Percentiles rank a stretch among this genome's conserved stretches.
These are phyloP conservation scores for Ceratocystis diversiconidia DNA, from an alignment of 2,329 filamentous ascomycete genomes.

Conservation along the genomic window DNA sequence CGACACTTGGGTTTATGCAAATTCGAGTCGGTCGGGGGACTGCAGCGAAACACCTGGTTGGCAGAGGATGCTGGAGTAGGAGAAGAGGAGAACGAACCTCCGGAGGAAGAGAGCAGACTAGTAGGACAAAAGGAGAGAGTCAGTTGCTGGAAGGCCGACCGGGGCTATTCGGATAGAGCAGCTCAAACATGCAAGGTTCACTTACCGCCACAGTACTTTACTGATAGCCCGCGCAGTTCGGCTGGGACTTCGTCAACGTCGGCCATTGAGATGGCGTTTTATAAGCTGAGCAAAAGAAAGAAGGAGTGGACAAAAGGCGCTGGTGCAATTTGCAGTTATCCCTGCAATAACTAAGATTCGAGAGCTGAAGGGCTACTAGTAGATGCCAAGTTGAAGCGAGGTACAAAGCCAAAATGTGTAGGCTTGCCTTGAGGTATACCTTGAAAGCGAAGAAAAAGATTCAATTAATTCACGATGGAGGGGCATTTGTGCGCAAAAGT, in stretches of 20 bases:
- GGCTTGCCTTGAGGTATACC: too few relatives aligned
- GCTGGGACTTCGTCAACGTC: constrained; percentile 15
- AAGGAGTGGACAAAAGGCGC: not conserved
- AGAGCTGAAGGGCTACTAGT: too few relatives aligned
- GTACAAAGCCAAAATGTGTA: too few relatives aligned
- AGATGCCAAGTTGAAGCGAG: too few relatives aligned
- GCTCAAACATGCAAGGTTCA: constrained; percentile 14
- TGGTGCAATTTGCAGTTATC: not conserved
- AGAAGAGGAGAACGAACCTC: constrained; percentile 35
- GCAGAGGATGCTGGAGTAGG: not conserved
- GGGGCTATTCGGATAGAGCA: too few relatives aligned
- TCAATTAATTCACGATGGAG: not conserved
- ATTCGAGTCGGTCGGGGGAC: constrained; percentile 9
- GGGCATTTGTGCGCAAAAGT: not conserved
- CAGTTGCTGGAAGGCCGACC: not conserved
- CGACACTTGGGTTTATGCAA: not conserved
- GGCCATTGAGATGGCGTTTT: constrained; percentile 14
- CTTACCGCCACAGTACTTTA: constrained; percentile 47
- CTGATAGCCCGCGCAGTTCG: constrained; percentile 20
- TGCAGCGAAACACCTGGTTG: constrained; percentile 9
- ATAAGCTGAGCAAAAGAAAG: not conserved
- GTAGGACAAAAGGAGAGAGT: not conserved
- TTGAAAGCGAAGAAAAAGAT: not conserved
- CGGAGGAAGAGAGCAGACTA: constrained; percentile 51
- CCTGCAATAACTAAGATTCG: not conserved